phyloP scores from a whole-genome alignment of 768 basidiomycete species.

The Boletellus emodensis region DNA sequence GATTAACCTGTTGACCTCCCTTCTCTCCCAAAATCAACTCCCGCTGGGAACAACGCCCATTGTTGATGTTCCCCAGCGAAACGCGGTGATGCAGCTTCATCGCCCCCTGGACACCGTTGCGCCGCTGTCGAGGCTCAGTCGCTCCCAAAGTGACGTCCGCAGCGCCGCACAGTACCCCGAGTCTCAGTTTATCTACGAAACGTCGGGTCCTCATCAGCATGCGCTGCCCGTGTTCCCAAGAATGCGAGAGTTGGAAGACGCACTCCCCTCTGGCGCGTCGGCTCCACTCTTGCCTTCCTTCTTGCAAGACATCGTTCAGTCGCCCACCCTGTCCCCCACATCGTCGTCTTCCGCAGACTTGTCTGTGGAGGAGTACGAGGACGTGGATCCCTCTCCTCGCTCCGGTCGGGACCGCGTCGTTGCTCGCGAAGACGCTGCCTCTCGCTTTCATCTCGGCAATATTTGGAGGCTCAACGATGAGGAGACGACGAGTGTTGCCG shows the following conservation, averaged over 20 bases:
- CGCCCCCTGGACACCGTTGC: constrained; percentile 37
- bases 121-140: constrained; percentile 37
- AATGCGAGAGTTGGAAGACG: constrained; percentile 22
- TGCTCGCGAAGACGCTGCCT: constrained; percentile 25
- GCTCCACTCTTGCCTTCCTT: constrained; percentile 70
- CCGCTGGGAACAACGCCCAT: constrained; percentile 19
- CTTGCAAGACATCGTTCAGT: constrained; percentile 69
- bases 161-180: constrained; percentile 43
- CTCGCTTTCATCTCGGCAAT: constrained; percentile 38
- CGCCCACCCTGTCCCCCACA: constrained; percentile 61
- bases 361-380: constrained; percentile 55
- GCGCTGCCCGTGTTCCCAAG: constrained; percentile 38
- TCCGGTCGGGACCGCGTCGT: constrained; percentile 26
- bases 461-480: constrained; percentile 76
- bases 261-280: constrained; percentile 32
- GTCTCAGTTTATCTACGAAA: constrained; percentile 66
- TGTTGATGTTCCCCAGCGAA: constrained; percentile 33
- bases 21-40: constrained; percentile 56
- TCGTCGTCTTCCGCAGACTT: constrained; percentile 65
- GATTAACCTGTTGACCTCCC: constrained; percentile 72
- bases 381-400: constrained; percentile 28
- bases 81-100: constrained; percentile 43
- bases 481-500: constrained; percentile 55
- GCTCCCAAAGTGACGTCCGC: constrained; percentile 43
- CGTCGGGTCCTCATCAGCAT: constrained; percentile 42